Percentiles rank a stretch among this genome's conserved stretches.
Conservation (phyloP, 352 stramenopile genomes). For the Aphanomyces euteiches region DNA sequence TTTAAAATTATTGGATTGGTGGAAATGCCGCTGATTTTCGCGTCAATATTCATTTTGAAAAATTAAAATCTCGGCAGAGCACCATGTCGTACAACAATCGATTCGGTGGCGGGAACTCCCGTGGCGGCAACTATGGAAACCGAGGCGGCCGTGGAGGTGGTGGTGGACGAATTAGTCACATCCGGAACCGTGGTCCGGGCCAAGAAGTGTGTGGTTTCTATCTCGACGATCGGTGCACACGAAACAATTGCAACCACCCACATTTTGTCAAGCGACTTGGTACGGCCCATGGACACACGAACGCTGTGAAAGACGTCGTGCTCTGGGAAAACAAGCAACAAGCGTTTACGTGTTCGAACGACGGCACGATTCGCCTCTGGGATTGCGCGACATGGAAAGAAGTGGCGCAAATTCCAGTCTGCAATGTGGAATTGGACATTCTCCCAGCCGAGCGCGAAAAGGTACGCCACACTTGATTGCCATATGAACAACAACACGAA, state of each 20-base stretch:
- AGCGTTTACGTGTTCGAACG: constrained; percentile 65
- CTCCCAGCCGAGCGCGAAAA: constrained; percentile 17
- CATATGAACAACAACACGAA: neutral
- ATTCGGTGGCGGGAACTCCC: constrained; percentile 54
- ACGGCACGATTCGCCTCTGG: constrained; percentile 79
- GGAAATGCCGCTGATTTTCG: constrained; percentile 12
- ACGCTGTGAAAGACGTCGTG: constrained; percentile 69
- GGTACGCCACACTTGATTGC: constrained; percentile 1
- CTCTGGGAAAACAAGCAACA: constrained; percentile 72
- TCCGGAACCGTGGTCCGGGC: constrained; percentile 37
- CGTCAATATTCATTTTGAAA: neutral
- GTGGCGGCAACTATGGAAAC: constrained; percentile 36
- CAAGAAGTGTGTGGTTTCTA: constrained; percentile 68
- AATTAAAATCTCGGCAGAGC: neutral
- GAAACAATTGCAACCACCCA: constrained; percentile 64
- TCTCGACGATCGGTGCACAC: constrained; percentile 47
- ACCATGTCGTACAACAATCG: constrained; percentile 30
- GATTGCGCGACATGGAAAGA: constrained; percentile 78
- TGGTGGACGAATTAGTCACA: constrained; percentile 35
- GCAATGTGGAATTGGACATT: constrained; percentile 26
- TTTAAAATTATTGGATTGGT: constrained; percentile 16
- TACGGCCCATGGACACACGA: constrained; percentile 66
- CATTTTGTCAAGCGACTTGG: constrained; percentile 84
- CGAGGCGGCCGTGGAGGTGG: constrained; percentile 32
- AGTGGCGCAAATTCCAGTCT: constrained; percentile 54